Percentiles rank a stretch among this genome's conserved stretches.
Conservation (phyloP, 2,329 filamentous ascomycete species). For the Cercospora citrullina region DNA sequence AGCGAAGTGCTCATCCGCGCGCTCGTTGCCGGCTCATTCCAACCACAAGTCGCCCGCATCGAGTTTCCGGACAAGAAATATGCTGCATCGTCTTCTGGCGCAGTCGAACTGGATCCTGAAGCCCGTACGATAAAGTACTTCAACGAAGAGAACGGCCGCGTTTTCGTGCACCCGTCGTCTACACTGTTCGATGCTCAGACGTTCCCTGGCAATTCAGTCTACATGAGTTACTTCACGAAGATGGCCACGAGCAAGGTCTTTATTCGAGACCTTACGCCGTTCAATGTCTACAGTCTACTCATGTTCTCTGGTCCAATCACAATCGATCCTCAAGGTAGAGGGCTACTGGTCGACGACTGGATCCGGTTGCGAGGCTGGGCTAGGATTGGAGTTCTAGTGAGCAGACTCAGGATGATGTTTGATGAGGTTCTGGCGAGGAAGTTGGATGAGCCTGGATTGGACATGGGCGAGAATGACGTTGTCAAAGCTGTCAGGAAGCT, state of each 20-base stretch:
- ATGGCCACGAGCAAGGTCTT: slow-evolving; percentile 92
- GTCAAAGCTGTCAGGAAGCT: slow-evolving; percentile 75
- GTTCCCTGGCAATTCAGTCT: slow-evolving; percentile 73
- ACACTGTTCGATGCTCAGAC: slow-evolving; percentile 80
- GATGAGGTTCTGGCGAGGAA: slow-evolving; percentile 80
- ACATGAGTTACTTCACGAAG: slow-evolving; percentile 87
- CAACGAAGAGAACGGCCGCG: slow-evolving; percentile 75
- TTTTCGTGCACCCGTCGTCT: slow-evolving; percentile 90
- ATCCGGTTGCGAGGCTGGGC: slow-evolving; percentile 86
- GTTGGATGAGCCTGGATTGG: slow-evolving; percentile 68
- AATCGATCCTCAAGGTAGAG: slow-evolving; percentile 83
- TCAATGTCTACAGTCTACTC: slow-evolving; percentile 84
- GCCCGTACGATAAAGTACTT: slow-evolving; percentile 91
- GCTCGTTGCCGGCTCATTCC: slow-evolving; percentile 53
- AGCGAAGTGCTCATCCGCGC: slow-evolving; percentile 51
- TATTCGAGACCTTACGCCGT: slow-evolving; percentile 85
- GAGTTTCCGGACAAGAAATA: slow-evolving; percentile 96
- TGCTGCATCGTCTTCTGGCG: slow-evolving; percentile 78
- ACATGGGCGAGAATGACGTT: slow-evolving; percentile 57
- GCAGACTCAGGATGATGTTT: slow-evolving; percentile 78
- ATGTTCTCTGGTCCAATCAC: slow-evolving; percentile 83
- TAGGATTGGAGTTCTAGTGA: slow-evolving; percentile 85
- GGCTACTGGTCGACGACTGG: slow-evolving; percentile 91
- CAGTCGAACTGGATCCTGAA: slow-evolving; percentile 90
- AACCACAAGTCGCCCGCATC: slow-evolving; percentile 86